These are phyloP conservation scores for Podosphaera fusca DNA, from an alignment of 2,329 filamentous ascomycete species.

Conservation along the genomic window DNA sequence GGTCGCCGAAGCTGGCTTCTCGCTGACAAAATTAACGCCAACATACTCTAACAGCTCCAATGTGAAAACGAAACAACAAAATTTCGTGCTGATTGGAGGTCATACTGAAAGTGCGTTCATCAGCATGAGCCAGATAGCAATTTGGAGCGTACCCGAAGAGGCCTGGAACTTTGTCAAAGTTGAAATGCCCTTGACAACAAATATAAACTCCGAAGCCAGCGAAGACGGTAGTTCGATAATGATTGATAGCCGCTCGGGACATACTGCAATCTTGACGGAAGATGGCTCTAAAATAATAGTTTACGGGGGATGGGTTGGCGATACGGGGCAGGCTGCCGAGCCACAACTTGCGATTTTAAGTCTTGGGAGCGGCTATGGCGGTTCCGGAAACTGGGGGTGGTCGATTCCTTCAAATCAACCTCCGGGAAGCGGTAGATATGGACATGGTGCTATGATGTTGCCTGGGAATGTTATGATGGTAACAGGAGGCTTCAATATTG, in stretches of 20 bases:
- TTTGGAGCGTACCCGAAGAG: constrained; percentile 71
- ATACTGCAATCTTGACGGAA: constrained; percentile 59
- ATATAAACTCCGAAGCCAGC: constrained; percentile 30
- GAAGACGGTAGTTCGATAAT: constrained; percentile 19
- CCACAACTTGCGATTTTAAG: constrained; percentile 63
- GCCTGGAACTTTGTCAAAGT: constrained; percentile 65
- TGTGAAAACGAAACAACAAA: constrained; percentile 45
- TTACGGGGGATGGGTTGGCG: constrained; percentile 81
- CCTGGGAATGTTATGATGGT: constrained; percentile 48
- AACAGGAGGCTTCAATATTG: constrained; percentile 35
- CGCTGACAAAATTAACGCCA: constrained; percentile 48
- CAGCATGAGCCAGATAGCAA: constrained; percentile 77
- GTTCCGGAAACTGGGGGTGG: constrained; percentile 51
- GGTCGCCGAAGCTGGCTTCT: constrained; percentile 68
- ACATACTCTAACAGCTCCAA: constrained; percentile 46
- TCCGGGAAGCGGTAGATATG: constrained; percentile 28
- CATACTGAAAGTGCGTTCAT: constrained; percentile 69
- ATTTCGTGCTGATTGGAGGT: constrained; percentile 64
- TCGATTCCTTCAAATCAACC: constrained; percentile 28
- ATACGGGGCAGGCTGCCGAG: constrained; percentile 48
- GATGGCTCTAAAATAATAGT: constrained; percentile 61
- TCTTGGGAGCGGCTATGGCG: constrained; percentile 51
- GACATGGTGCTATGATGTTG: constrained; percentile 38
- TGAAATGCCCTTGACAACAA: constrained; percentile 19
- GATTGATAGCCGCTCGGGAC: constrained; percentile 60